These are phyloP conservation scores for Amorphotheca resinae DNA, from an alignment of 495 filamentous ascomycete species.

Conservation along the genomic window DNA sequence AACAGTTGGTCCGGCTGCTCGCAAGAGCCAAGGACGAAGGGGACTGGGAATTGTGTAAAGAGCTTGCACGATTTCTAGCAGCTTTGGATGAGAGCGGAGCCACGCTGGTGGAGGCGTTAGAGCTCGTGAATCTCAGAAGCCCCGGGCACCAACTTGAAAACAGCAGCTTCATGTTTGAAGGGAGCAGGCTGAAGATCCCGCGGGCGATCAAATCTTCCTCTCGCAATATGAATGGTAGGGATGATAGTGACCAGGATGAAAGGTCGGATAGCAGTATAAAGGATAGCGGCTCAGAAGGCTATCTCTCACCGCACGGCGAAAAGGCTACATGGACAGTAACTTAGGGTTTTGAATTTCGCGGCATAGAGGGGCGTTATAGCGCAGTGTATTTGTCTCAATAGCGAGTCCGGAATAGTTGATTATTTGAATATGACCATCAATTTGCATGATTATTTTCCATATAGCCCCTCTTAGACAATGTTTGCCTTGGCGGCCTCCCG, in stretches of 20 bases:
- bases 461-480: background rate
- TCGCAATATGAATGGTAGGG: slow-evolving; percentile 2
- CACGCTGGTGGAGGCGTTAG: slow-evolving; percentile 67
- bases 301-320: slow-evolving; percentile 13
- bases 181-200: slow-evolving; percentile 37
- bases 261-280: slow-evolving; percentile 4
- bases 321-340: background rate
- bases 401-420: too few relatives aligned
- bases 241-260: slow-evolving; percentile 8
- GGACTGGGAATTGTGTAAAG: slow-evolving; percentile 96
- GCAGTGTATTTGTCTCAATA: too few relatives aligned
- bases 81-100: slow-evolving; percentile 80
- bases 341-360: slow-evolving; percentile 9
- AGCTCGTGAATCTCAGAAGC: slow-evolving; percentile 48
- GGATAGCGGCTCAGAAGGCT: slow-evolving; percentile 6
- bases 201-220: slow-evolving; percentile 24
- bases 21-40: slow-evolving; percentile 67
- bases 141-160: slow-evolving; percentile 26
- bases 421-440: background rate
- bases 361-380: slow-evolving; percentile 8
- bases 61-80: slow-evolving; percentile 83
- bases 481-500: background rate
- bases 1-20: slow-evolving; percentile 73
- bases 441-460: background rate
- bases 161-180: slow-evolving; percentile 35